phyloP scores from a whole-genome alignment of 2,329 filamentous ascomycete genomes.

The Cytospora piceicola region DNA sequence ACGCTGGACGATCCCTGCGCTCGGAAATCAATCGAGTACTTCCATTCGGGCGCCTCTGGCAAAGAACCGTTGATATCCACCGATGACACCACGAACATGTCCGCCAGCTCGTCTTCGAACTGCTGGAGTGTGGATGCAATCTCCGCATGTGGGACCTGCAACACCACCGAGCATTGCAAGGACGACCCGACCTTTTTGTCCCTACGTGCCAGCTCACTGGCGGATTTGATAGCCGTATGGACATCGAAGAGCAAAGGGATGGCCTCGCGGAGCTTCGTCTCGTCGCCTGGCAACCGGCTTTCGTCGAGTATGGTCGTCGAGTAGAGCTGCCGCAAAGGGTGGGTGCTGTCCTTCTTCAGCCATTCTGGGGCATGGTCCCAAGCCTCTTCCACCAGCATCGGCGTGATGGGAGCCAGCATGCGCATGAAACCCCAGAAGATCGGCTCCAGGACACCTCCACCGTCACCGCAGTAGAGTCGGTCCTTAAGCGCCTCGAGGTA shows the following conservation, averaged over 20 bases:
- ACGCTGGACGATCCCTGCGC: slow-evolving; percentile 37
- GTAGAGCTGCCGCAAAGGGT: slow-evolving; percentile 56
- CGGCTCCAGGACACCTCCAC: slow-evolving; percentile 64
- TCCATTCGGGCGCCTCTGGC: slow-evolving; percentile 44
- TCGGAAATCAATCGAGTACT: slow-evolving; percentile 49
- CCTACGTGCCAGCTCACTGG: slow-evolving; percentile 72
- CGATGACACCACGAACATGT: slow-evolving; percentile 71
- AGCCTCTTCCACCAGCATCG: slow-evolving; percentile 83
- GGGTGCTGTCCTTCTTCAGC: slow-evolving; percentile 53
- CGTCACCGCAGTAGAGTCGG: slow-evolving; percentile 81
- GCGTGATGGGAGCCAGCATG: slow-evolving; percentile 81
- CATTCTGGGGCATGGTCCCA: slow-evolving; percentile 76
- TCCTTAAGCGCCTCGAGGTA: slow-evolving; percentile 95
- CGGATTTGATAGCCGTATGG: slow-evolving; percentile 71
- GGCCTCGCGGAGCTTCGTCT: slow-evolving; percentile 46
- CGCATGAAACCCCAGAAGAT: slow-evolving; percentile 75
- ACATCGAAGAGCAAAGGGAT: slow-evolving; percentile 56
- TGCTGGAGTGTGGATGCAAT: slow-evolving; percentile 43
- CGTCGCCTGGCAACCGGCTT: slow-evolving; percentile 44
- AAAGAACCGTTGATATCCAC: slow-evolving; percentile 53
- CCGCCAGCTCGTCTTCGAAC: slow-evolving; percentile 57
- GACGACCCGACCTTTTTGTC: slow-evolving; percentile 79
- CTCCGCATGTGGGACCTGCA: slow-evolving; percentile 51
- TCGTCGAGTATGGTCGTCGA: slow-evolving; percentile 47
- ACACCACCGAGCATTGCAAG: slow-evolving; percentile 73